These are phyloP conservation scores for Exophiala xenobiotica DNA, from an alignment of 2,329 filamentous ascomycete species.

Conservation along the genomic window DNA sequence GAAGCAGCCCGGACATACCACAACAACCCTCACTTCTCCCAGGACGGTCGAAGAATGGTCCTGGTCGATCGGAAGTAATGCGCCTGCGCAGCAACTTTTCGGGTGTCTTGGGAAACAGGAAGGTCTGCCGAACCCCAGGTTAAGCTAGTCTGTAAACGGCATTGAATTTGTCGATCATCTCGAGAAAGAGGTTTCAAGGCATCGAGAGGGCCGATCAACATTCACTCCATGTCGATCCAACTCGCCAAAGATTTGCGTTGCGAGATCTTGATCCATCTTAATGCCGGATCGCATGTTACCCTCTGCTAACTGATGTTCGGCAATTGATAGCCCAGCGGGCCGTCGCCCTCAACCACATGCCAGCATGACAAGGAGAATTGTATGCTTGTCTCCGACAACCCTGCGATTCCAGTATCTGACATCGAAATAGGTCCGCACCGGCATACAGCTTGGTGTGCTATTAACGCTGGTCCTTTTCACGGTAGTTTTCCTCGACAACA, in stretches of 20 bases:
- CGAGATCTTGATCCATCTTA: not conserved
- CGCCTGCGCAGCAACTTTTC: not conserved
- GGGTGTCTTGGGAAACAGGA: not conserved
- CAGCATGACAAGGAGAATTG: constrained; percentile 29
- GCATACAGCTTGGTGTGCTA: constrained; percentile 70
- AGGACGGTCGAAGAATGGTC: not conserved
- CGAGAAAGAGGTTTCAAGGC: not conserved
- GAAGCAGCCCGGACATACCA: constrained; percentile 20
- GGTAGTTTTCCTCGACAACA: constrained; percentile 80
- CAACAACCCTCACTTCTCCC: not conserved
- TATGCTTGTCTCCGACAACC: constrained; percentile 3
- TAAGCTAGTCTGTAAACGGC: constrained; percentile 7
- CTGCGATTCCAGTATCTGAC: not conserved
- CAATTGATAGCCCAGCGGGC: not conserved
- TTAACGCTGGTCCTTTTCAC: constrained; percentile 67
- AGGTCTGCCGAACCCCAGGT: constrained; percentile 20
- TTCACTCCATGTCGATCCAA: no score
- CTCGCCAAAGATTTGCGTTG: no score
- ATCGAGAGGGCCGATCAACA: no score
- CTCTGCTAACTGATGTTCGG: not conserved
- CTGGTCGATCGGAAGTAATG: not conserved
- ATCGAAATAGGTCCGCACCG: constrained; percentile 57
- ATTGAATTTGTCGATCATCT: constrained; percentile 1
- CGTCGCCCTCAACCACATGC: constrained; percentile 19
- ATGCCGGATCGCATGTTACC: not conserved